Evolutionary conservation across 768 basidiomycete genomes (phyloP).

Genomic region (Bullera alba): DNA sequence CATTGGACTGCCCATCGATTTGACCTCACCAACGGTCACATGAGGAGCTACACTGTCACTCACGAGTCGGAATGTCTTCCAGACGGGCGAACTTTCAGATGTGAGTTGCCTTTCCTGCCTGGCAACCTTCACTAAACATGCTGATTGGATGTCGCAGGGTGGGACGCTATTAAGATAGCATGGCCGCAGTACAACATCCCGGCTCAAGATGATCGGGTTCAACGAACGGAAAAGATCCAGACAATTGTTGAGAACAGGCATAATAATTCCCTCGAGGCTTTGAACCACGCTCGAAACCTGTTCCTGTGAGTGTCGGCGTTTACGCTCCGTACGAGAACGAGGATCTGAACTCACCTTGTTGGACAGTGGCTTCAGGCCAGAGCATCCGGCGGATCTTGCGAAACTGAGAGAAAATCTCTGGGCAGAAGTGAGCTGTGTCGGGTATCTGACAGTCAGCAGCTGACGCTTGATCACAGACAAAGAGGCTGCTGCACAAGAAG

Average conservation of each 20-base stretch:
- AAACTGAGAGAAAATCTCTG: slow-evolving; percentile 43
- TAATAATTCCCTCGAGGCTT: slow-evolving; percentile 41
- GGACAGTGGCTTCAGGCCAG: slow-evolving; percentile 40
- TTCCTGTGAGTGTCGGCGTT: slow-evolving; percentile 27
- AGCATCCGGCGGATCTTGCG: slow-evolving; percentile 34
- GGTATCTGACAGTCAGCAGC: neutral
- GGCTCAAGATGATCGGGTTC: slow-evolving; percentile 28
- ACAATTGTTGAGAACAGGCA: slow-evolving; percentile 15
- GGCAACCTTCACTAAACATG: neutral
- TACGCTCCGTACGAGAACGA: neutral
- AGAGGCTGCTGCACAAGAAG: slow-evolving; percentile 29
- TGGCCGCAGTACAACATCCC: slow-evolving; percentile 42
- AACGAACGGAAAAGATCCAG: slow-evolving; percentile 26
- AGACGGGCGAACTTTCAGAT: slow-evolving; percentile 44
- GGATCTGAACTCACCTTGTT: neutral
- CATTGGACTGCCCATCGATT: slow-evolving; percentile 46
- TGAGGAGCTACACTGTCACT: slow-evolving; percentile 37
- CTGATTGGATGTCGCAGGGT: slow-evolving; percentile 30
- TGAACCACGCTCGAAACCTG: slow-evolving; percentile 39
- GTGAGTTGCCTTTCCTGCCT: slow-evolving; percentile 10
- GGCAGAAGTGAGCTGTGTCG: slow-evolving; percentile 40
- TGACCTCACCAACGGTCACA: slow-evolving; percentile 32
- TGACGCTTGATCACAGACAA: slow-evolving; percentile 13
- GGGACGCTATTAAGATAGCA: slow-evolving; percentile 41
- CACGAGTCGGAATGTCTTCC: slow-evolving; percentile 23